Percentiles rank a stretch among this genome's conserved stretches.
Conservation (phyloP, 83 land plant species). For the Picea abies region DNA sequence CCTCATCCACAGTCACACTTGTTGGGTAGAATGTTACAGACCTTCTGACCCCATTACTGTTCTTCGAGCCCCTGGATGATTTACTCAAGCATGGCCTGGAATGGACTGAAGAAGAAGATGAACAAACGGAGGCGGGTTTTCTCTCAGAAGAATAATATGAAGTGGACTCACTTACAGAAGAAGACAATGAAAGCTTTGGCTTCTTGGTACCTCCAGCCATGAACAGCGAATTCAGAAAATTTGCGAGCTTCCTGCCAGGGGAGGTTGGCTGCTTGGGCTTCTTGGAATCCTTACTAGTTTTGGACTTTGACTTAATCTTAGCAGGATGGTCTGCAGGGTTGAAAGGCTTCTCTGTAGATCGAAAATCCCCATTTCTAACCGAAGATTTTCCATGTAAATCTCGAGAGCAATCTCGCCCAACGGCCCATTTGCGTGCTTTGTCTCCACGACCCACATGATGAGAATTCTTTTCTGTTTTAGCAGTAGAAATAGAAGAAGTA, state of each 20-base stretch:
- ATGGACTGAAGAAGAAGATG: slow-evolving; percentile 7
- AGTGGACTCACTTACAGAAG: slow-evolving; percentile 15
- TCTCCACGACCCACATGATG: background rate
- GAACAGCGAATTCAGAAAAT: slow-evolving; percentile 64
- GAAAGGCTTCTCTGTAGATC: background rate
- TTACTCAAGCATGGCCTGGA: slow-evolving; percentile 3
- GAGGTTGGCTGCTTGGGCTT: slow-evolving; percentile 56
- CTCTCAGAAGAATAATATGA: slow-evolving; percentile 12
- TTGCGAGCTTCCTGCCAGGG: slow-evolving; percentile 62
- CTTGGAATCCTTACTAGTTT: background rate
- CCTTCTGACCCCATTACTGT: slow-evolving; percentile 17
- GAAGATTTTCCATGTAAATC: background rate
- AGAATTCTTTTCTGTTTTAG: background rate
- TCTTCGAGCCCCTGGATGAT: background rate
- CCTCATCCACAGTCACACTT: slow-evolving; percentile 47
- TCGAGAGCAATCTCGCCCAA: background rate
- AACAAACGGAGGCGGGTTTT: slow-evolving; percentile 5
- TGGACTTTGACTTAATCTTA: background rate
- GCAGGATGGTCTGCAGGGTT: background rate
- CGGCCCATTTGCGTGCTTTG: background rate
- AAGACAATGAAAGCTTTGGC: slow-evolving; percentile 21
- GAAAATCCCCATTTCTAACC: background rate
- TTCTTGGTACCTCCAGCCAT: slow-evolving; percentile 27
- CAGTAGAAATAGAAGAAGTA: background rate
- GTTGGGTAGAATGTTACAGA: slow-evolving; percentile 62